Evolutionary conservation across 306 rosid species (phyloP), one percentile per base, ranked within the genome.

Genomic region (Benincasa hispida): DNA sequence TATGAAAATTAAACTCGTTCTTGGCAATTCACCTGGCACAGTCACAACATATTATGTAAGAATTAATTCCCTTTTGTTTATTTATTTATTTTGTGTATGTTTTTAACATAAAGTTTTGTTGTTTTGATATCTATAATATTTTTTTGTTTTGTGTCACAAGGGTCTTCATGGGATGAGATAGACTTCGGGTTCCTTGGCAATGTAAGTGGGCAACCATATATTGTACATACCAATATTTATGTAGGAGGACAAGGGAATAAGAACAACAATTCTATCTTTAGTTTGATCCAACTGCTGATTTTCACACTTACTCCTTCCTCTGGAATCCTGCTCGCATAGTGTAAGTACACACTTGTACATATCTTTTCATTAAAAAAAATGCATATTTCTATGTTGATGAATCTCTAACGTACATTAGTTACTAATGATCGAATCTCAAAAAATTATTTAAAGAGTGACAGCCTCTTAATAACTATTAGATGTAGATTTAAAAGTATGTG

Each of bases 11-110:
- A 91, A 88, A 79, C 93, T 91, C 22, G 91, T 91, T 8, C 82
- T 90, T 9, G 88, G 87, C 11, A 88, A 88, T 69, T 90, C 96
- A 8, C 92, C 96, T 54, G 96, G 92, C 78, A 85, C 85, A 0
- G 91, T 90, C 82, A 87, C 96, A 0, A 80, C 96, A 45, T 91
- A 70, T 61, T 91, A 88, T 30, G 93, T 91, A 50, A 18, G 55
- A 50, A 5, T 6, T 42, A 48, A 15, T 5, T 6, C 7, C 5
- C 18, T 50, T 17, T 3, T 45, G 0, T 45, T 45, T 45, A 45
- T 45, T 45, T 45, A 5, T 45, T 45, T 5, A 0, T n/a, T n/a
- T n/a, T n/a, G n/a, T n/a, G 51, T 45, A 42, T 45, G 17, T 45
- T 13, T 45, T n/a, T n/a, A n/a, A n/a, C n/a, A n/a, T n/a, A n/a